A percentile compares a stretch with the other conserved stretches of the same genome.
Evolutionary conservation across 2,329 filamentous ascomycete genomes (phyloP).

Genomic region (Dactylellina drechsleri): DNA sequence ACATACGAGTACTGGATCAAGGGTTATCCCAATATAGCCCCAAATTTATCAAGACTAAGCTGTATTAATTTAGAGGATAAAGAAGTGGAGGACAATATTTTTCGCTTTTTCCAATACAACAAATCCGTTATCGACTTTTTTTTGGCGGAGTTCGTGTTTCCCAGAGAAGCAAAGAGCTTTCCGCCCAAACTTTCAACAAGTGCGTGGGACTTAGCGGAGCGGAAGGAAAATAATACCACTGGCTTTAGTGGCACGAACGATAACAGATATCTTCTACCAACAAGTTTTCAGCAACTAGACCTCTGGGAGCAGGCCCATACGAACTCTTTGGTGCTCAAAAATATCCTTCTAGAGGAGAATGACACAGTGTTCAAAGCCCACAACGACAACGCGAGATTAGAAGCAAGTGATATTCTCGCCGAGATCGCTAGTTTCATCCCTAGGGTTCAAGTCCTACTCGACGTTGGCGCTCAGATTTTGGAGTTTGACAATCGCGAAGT

Average conservation of each 20-base stretch:
- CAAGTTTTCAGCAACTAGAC: slow-evolving; percentile 69
- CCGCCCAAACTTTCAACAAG: slow-evolving; percentile 72
- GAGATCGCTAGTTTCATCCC: slow-evolving; percentile 62
- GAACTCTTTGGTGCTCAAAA: slow-evolving; percentile 72
- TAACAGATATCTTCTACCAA: slow-evolving; percentile 68
- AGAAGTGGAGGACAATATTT: slow-evolving; percentile 66
- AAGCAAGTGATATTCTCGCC: slow-evolving; percentile 62
- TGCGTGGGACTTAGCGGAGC: slow-evolving; percentile 71
- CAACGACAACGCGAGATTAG: slow-evolving; percentile 54
- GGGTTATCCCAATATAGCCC: slow-evolving; percentile 60
- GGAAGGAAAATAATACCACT: slow-evolving; percentile 64
- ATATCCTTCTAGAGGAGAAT: slow-evolving; percentile 43
- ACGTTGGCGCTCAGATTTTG: slow-evolving; percentile 76
- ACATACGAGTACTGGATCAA: slow-evolving; percentile 67
- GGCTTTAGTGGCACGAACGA: slow-evolving; percentile 79
- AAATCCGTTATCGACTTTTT: slow-evolving; percentile 73
- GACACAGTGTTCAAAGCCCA: slow-evolving; percentile 54
- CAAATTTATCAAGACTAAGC: slow-evolving; percentile 62
- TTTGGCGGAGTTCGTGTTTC: slow-evolving; percentile 69
- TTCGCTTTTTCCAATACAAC: slow-evolving; percentile 66
- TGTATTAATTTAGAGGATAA: slow-evolving; percentile 19
- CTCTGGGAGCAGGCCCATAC: slow-evolving; percentile 70
- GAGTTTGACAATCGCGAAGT: slow-evolving; percentile 71
- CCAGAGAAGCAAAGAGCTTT: slow-evolving; percentile 72
- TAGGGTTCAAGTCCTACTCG: slow-evolving; percentile 70